These are phyloP conservation scores for Ustilago xerochloae DNA, from an alignment of 1,284 basidiomycete genomes.

Conservation along the genomic window DNA sequence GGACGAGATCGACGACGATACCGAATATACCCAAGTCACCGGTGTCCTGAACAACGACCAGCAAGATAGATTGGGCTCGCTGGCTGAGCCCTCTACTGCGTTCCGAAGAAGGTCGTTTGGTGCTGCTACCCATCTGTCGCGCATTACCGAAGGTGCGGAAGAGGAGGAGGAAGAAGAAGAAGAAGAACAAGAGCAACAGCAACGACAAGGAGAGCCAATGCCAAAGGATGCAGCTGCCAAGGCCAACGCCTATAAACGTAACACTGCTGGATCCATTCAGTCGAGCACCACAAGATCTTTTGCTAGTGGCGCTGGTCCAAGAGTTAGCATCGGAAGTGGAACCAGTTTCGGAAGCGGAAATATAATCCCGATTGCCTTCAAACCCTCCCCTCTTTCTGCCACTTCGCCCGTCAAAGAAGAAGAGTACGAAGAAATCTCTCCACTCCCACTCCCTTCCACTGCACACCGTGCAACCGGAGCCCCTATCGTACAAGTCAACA, in stretches of 20 bases:
- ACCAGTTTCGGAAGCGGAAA: conserved; percentile 38
- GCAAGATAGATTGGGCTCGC: conserved; percentile 32
- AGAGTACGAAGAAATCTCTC: conserved; percentile 3
- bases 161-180: conserved; percentile 48
- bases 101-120: conserved; percentile 41
- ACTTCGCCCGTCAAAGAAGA: background rate
- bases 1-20: conserved; percentile 37
- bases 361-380: conserved; percentile 49
- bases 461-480: conserved; percentile 37
- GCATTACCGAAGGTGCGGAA: conserved; percentile 51
- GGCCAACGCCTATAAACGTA: no score
- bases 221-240: background rate
- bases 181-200: background rate
- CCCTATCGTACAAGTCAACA: conserved; percentile 32
- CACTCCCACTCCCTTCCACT: conserved; percentile 17
- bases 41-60: conserved; percentile 21
- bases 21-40: conserved; percentile 51
- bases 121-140: conserved; percentile 51
- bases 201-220: background rate
- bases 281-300: conserved; percentile 17
- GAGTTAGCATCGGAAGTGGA: conserved; percentile 38
- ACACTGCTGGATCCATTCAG: conserved; percentile 11
- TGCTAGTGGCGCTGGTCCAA: conserved; percentile 26
- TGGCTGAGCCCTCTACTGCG: conserved; percentile 42
- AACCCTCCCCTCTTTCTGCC: conserved; percentile 13